Evolutionary conservation across 2,329 filamentous ascomycete species (phyloP), one percentile per base, ranked within the genome.

Genomic region (Atkinsonella texensis): DNA sequence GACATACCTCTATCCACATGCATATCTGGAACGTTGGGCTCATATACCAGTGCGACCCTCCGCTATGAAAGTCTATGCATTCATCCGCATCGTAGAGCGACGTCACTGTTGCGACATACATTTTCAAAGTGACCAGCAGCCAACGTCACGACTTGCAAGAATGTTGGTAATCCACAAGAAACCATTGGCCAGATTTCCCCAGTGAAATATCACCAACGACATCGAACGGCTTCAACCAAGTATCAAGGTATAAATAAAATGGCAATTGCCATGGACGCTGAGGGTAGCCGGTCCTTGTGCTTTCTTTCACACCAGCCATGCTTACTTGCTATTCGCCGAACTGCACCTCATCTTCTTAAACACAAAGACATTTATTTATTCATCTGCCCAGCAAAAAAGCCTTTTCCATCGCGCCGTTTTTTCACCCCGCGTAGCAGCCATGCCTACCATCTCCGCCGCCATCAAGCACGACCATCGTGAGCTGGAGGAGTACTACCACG

Each of bases 401-500:
- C 15, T 9, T 20, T 4, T 13, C 31, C 15, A 18, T 40, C 32
- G 7, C 12, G 28, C 3, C 47, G 15, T 15, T 11, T n/a, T 17
- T 18, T 50, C 35, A 2, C 20, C 20, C 20, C 41, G 18, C 13
- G 11, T 38, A 31, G 44, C 45, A 49, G 42, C 47, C 33, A 72
- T 60, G 58, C 45, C 54, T 39, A 55, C 56, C 38, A 58, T 66
- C 13, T 63, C 60, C 4, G 46, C 57, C 2, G 61, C 59, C 28
- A 57, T 66, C 8, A 55, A 54, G 47, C 57, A 62, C 18, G 63
- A 66, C 46, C 63, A 65, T 43, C 58, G 60, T 5, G 64, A 65
- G 51, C 45, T 66, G 2, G 55, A 64, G 51, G 32, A 65, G 1
- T 72, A 69, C 57, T 70, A 73, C 58, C 63, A 67, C 31, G 68